Evolutionary conservation across 352 stramenopile species (phyloP).

Genomic region (Elongisporangium prolatum): DNA sequence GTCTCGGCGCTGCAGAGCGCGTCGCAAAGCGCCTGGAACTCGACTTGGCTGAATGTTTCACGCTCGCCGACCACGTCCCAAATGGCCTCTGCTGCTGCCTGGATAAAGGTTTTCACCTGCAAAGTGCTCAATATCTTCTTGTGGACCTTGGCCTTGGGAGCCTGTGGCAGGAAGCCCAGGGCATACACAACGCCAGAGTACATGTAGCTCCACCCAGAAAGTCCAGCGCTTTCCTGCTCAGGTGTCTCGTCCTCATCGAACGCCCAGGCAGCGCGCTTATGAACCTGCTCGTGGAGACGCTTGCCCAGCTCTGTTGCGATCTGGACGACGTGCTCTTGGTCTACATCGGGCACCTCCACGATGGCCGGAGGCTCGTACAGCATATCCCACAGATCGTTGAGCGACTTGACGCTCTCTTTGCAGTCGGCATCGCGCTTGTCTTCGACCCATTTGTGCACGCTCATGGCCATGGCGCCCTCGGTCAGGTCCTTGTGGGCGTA

Average conservation of each 20-base stretch:
- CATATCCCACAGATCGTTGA: slow-evolving; percentile 69
- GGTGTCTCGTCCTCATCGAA: slow-evolving; percentile 18
- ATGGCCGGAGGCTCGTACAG: slow-evolving; percentile 61
- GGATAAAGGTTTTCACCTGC: slow-evolving; percentile 84
- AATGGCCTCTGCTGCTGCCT: slow-evolving; percentile 62
- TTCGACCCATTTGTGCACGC: slow-evolving; percentile 84
- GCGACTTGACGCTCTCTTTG: slow-evolving; percentile 57
- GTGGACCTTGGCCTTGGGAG: slow-evolving; percentile 16
- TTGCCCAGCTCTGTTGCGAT: slow-evolving; percentile 38
- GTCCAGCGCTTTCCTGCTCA: not conserved
- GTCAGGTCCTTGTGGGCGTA: slow-evolving; percentile 65
- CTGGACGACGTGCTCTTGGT: slow-evolving; percentile 36
- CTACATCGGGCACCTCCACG: slow-evolving; percentile 62
- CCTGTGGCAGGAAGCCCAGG: slow-evolving; percentile 53
- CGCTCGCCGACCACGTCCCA: slow-evolving; percentile 52
- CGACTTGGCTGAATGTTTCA: slow-evolving; percentile 47
- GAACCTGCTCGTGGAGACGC: slow-evolving; percentile 32
- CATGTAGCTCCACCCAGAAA: slow-evolving; percentile 42
- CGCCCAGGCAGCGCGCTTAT: slow-evolving; percentile 65
- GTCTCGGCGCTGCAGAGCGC: slow-evolving; percentile 31
- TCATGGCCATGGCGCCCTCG: slow-evolving; percentile 85
- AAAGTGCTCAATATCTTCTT: slow-evolving; percentile 75
- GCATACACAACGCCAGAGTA: slow-evolving; percentile 71
- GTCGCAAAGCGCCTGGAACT: slow-evolving; percentile 78
- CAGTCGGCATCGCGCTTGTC: slow-evolving; percentile 65